Base-by-base conservation (phyloP, 371 early-diverging fungal species). In the Batkoa obscura region DNA sequence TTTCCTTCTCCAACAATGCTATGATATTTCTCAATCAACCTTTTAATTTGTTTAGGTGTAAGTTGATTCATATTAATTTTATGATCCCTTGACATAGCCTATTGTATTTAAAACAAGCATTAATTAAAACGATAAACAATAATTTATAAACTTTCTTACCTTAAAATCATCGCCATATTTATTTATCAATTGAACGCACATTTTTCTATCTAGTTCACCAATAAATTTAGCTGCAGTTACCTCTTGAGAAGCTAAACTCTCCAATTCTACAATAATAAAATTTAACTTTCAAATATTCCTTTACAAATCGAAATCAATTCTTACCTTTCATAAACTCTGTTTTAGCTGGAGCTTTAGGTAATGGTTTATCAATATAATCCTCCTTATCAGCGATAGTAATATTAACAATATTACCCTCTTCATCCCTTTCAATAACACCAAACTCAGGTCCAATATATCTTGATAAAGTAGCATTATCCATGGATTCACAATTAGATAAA, bases 161-260 rank as follows among this genome's bases (percentile, higher is more conserved):
- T 81, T 72, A 50, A 81, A 88, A 58, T 93, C 79, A 48, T 78
- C 73, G 8, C 86, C 88, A 57, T 91, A 79, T 69, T 85, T 87
- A 15, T 74, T 73, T 12, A 83, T 67, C 66, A 89, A 61, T 23
- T 23, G 23, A 23, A 23, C 23, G 23, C 23, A 23, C 23, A 23
- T 23, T 23, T 23, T 23, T 23, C 23, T 23, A 23, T 23, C 23
- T 23, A 23, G 23, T 23, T 23, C 23, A 23, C 23, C 23, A 23
- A 23, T 23, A 23, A 23, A 23, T 23, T 23, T 23, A 23, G 23
- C 23, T 23, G 23, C 23, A 23, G 23, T 23, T 23, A 23, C 23
- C 23, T 23, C 23, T 23, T 23, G 23, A 23, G 23, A 23, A 23
- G 23, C 23, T 23, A 23, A 23, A 23, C 23, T 23, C 23, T 23